A percentile compares a stretch with the other conserved stretches of the same genome.
phyloP scores from a whole-genome alignment of 495 filamentous ascomycete species.

The Aspergillus nanangensis region DNA sequence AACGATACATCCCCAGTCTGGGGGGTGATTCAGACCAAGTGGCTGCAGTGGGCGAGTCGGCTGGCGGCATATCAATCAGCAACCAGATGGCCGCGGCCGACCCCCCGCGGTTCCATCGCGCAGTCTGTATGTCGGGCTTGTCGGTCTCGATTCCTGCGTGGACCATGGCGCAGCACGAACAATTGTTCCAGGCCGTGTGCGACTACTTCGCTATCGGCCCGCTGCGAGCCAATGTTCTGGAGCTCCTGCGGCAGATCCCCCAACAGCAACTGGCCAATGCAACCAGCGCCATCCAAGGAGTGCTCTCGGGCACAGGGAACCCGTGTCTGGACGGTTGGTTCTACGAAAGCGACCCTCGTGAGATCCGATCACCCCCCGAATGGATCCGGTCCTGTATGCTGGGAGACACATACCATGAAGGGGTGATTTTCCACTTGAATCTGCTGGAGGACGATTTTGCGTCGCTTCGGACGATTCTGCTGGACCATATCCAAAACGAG shows the following conservation, averaged over 20 bases:
- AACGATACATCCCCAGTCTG: constrained; percentile 47
- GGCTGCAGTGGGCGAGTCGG: constrained; percentile 60
- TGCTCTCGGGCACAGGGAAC: constrained; percentile 21
- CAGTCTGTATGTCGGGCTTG: constrained; percentile 26
- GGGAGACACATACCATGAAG: constrained; percentile 31
- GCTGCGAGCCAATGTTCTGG: constrained; percentile 6
- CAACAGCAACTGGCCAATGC: constrained; percentile 26
- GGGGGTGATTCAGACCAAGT: constrained; percentile 62
- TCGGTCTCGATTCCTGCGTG: constrained; percentile 19
- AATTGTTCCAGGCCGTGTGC: constrained; percentile 17
- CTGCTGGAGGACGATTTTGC: constrained; percentile 18
- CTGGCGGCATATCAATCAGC: constrained; percentile 59
- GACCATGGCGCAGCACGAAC: constrained; percentile 21
- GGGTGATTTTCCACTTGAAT: constrained; percentile 28
- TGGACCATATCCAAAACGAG: constrained; percentile 9
- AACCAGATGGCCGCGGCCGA: constrained; percentile 44
- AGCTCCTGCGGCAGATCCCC: constrained; percentile 17
- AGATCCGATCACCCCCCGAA: constrained; percentile 13
- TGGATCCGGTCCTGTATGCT: constrained; percentile 27
- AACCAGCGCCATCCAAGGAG: constrained; percentile 21
- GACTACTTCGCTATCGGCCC: constrained; percentile 20
- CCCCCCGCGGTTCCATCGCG: constrained; percentile 20
- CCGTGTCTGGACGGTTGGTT: constrained; percentile 29
- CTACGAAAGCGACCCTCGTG: constrained; percentile 16
- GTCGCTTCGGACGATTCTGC: constrained; percentile 11